Conservation (phyloP, 2,329 filamentous ascomycete genomes). For the Penicillium brasilianum region DNA sequence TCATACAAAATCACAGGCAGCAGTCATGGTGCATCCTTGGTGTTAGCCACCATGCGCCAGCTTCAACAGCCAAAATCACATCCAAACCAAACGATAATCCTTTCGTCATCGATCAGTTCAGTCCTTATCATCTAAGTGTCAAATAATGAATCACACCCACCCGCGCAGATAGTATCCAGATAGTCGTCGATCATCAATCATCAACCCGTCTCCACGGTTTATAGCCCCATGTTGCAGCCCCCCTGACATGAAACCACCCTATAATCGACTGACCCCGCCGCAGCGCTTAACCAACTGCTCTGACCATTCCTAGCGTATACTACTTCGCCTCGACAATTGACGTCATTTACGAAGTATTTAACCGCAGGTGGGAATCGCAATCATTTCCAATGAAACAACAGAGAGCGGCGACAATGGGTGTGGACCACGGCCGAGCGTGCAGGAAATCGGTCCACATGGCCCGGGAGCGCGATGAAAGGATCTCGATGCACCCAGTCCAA, state of each 20-base stretch:
- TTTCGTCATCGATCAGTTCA: too few species aligned
- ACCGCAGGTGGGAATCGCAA: constrained; percentile 4
- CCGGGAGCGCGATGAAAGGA: not conserved
- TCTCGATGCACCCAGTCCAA: too few species aligned
- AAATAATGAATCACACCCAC: too few species aligned
- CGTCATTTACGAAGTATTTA: not conserved
- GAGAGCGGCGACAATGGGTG: not conserved
- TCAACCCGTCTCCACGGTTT: not conserved
- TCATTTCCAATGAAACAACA: not conserved
- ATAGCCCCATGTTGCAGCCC: not conserved
- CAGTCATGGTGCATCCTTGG: too few species aligned
- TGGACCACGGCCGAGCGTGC: not conserved
- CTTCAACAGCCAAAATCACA: too few species aligned
- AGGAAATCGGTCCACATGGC: not conserved
- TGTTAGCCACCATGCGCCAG: too few species aligned
- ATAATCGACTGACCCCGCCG: not conserved
- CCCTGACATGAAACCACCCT: constrained; percentile 2
- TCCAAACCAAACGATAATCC: too few species aligned
- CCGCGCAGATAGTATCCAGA: not conserved
- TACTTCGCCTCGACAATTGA: not conserved
- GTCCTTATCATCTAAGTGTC: too few species aligned
- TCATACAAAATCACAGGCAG: too few species aligned
- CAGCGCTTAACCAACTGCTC: not conserved
- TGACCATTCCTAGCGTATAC: not conserved
- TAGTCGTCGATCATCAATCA: not conserved